Percentiles rank a stretch among this genome's conserved stretches.
Evolutionary conservation across 495 filamentous ascomycete species (phyloP).

Genomic region (Arthonia radiata): DNA sequence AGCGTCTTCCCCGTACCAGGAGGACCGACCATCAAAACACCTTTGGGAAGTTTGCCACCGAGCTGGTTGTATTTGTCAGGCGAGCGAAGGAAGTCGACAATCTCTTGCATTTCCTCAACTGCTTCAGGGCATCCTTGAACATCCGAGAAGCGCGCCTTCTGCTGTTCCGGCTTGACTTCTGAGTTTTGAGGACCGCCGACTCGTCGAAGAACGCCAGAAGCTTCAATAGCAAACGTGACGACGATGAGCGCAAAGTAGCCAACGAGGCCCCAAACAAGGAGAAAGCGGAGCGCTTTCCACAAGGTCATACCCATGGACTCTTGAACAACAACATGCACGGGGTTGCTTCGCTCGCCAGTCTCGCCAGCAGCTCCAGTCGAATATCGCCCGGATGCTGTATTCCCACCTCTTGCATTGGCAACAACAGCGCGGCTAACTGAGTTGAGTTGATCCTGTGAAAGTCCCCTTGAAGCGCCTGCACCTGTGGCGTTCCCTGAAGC

Average conservation of each 20-base stretch:
- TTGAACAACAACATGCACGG: constrained; percentile 88
- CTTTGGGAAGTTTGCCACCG: constrained; percentile 89
- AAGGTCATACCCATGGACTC: constrained; percentile 53
- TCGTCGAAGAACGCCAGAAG: constrained; percentile 49
- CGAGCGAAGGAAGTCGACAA: constrained; percentile 86
- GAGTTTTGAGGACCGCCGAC: constrained; percentile 41
- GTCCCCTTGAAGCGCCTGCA: constrained; percentile 10
- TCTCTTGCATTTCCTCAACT: constrained; percentile 89
- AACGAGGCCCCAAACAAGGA: constrained; percentile 50
- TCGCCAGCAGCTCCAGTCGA: constrained; percentile 21
- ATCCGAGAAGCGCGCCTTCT: constrained; percentile 75
- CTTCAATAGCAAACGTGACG: constrained; percentile 58
- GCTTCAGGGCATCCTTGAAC: constrained; percentile 96
- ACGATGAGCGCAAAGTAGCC: constrained; percentile 49
- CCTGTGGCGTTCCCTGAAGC: constrained; percentile 9
- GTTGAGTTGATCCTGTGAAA: constrained; percentile 43
- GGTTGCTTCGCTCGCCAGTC: constrained; percentile 50
- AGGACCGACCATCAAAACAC: constrained; percentile 82
- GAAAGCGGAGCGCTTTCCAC: constrained; percentile 78
- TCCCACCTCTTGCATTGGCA: constrained; percentile 43
- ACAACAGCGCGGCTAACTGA: constrained; percentile 72
- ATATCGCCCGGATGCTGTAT: constrained; percentile 27
- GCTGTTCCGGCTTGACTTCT: constrained; percentile 72
- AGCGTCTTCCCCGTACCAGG: constrained; percentile 98
- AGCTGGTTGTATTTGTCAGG: constrained; percentile 77